Conservation (phyloP, 768 basidiomycete genomes). For the Termitomyces heimii region DNA sequence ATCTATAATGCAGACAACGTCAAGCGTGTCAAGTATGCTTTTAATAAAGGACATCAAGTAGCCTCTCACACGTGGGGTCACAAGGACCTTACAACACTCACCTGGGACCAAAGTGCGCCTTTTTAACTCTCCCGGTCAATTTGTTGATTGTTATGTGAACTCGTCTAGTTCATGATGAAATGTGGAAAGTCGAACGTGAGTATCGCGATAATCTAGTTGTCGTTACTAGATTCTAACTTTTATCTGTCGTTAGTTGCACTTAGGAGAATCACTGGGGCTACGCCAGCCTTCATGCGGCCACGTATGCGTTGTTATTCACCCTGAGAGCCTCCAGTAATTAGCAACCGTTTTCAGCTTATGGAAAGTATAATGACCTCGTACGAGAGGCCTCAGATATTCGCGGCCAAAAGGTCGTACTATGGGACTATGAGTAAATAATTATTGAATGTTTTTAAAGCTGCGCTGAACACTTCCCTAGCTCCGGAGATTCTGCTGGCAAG, state of each 20-base stretch:
- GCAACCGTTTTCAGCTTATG: constrained; percentile 11
- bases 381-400: constrained; percentile 11
- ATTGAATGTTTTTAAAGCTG: not conserved
- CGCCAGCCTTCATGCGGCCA: constrained; percentile 19
- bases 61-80: constrained; percentile 31
- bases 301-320: constrained; percentile 7
- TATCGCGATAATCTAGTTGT: not conserved
- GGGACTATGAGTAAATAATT: constrained; percentile 29
- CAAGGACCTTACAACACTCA: constrained; percentile 23
- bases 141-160: not conserved
- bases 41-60: constrained; percentile 25
- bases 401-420: constrained; percentile 21
- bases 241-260: constrained; percentile 10
- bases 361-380: constrained; percentile 18
- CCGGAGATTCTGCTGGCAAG: constrained; percentile 30
- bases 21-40: constrained; percentile 22
- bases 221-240: not conserved
- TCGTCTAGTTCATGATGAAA: constrained; percentile 9
- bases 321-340: not conserved
- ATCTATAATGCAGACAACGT: constrained; percentile 24
- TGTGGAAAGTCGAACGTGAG: constrained; percentile 14
- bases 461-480: constrained; percentile 16
- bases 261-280: constrained; percentile 14
- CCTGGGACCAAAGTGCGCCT: constrained; percentile 20
- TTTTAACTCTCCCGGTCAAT: not conserved